Conservation (phyloP, 2,329 filamentous ascomycete genomes). For the Colletotrichum caudatum region DNA sequence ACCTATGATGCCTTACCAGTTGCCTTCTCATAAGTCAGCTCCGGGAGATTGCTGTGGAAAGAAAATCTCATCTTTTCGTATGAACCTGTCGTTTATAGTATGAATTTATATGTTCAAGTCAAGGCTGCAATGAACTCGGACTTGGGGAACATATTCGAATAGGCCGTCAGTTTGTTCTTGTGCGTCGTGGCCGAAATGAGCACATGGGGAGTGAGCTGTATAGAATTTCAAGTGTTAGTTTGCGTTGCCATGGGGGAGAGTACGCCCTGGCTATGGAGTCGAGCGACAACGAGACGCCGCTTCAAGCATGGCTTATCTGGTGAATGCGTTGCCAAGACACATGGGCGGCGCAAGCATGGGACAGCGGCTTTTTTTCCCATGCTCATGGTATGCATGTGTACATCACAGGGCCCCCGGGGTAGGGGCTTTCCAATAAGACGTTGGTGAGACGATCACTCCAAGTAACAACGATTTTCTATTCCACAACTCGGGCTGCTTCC, state of each 20-base stretch:
- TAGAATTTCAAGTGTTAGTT: neutral
- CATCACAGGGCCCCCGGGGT: neutral
- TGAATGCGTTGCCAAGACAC: neutral
- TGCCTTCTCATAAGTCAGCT: too few species aligned
- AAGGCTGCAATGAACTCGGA: conserved; percentile 4
- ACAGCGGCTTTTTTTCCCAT: neutral
- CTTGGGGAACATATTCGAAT: neutral
- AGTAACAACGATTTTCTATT: neutral
- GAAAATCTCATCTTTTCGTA: too few species aligned
- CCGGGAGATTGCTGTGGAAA: too few species aligned
- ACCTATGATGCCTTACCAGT: too few species aligned
- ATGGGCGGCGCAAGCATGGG: neutral
- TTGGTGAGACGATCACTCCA: neutral
- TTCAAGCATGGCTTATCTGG: neutral
- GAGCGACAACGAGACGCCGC: neutral
- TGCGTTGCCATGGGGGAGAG: neutral
- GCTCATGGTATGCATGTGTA: neutral
- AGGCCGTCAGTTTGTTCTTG: neutral
- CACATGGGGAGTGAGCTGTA: too few species aligned
- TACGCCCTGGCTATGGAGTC: neutral
- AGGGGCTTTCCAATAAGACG: neutral
- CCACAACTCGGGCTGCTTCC: neutral
- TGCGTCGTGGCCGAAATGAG: neutral
- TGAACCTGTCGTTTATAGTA: too few species aligned
- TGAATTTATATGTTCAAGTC: too few species aligned